phyloP scores from a whole-genome alignment of 352 stramenopile species.

The Phytophthora pinifolia region DNA sequence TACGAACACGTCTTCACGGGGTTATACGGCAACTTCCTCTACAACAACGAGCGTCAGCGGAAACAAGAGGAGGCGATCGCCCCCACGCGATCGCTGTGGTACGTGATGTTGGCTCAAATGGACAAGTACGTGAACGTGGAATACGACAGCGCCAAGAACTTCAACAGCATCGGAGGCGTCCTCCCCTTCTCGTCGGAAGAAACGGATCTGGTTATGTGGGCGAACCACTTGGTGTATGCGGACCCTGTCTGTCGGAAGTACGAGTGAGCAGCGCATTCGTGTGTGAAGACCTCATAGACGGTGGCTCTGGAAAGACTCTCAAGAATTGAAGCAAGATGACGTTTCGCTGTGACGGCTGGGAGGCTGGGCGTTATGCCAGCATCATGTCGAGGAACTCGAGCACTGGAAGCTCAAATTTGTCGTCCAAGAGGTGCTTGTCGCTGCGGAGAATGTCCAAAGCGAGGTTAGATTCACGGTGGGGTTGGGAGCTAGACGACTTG shows the following conservation, averaged over 20 bases:
- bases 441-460: slow-evolving; percentile 25
- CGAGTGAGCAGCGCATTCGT: slow-evolving; percentile 35
- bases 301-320: neutral
- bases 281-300: neutral
- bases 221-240: slow-evolving; percentile 76
- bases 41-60: slow-evolving; percentile 93
- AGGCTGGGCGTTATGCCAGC: slow-evolving; percentile 35
- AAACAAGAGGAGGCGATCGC: slow-evolving; percentile 57
- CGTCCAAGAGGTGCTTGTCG: slow-evolving; percentile 45
- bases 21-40: slow-evolving; percentile 97
- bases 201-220: slow-evolving; percentile 84
- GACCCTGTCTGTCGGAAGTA: slow-evolving; percentile 89
- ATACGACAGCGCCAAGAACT: slow-evolving; percentile 85
- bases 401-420: slow-evolving; percentile 47
- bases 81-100: slow-evolving; percentile 78
- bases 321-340: neutral
- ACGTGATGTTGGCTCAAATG: slow-evolving; percentile 50
- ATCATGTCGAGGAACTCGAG: slow-evolving; percentile 72
- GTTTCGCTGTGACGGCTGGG: neutral
- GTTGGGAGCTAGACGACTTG: neutral
- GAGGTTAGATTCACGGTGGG: neutral
- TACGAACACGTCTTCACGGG: slow-evolving; percentile 97
- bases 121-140: slow-evolving; percentile 81
- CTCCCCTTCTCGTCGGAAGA: slow-evolving; percentile 82
- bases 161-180: slow-evolving; percentile 81